A percentile compares a stretch with the other conserved stretches of the same genome.
These are phyloP conservation scores for Russula emetica DNA, from an alignment of 768 basidiomycete genomes.

Conservation along the genomic window DNA sequence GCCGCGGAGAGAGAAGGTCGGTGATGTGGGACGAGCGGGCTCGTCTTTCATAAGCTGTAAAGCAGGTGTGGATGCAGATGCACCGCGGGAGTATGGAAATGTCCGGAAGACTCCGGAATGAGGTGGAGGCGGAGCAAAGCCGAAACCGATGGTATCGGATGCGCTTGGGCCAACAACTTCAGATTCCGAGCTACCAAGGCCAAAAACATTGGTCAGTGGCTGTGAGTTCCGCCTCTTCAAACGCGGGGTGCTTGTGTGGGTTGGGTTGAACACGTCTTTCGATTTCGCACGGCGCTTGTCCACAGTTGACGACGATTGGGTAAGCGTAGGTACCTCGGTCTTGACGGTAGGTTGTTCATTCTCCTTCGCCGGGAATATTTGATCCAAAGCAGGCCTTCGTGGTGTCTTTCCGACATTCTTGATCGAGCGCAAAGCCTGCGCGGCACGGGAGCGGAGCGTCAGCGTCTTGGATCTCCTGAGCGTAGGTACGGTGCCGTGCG, in stretches of 20 bases:
- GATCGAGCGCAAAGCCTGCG: constrained; percentile 37
- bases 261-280: constrained; percentile 6
- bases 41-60: constrained; percentile 15
- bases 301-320: neutral
- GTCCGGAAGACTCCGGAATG: constrained; percentile 10
- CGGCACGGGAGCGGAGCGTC: constrained; percentile 36
- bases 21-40: constrained; percentile 21
- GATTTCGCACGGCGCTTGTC: constrained; percentile 19
- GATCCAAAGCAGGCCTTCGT: constrained; percentile 22
- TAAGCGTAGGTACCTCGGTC: neutral
- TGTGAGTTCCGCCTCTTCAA: constrained; percentile 31
- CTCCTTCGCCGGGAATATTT: constrained; percentile 17
- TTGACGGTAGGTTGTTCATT: neutral
- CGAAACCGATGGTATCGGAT: neutral
- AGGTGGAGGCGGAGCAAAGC: neutral
- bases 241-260: constrained; percentile 29
- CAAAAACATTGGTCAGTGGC: constrained; percentile 33
- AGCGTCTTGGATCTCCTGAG: constrained; percentile 36
- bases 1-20: constrained; percentile 31
- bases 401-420: constrained; percentile 34
- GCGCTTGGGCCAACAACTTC: neutral
- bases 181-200: constrained; percentile 23
- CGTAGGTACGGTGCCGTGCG: constrained; percentile 19
- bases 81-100: constrained; percentile 17
- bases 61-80: constrained; percentile 18